Conservation (phyloP, 140 eudicot genomes). For the Flaveria floridana region DNA sequence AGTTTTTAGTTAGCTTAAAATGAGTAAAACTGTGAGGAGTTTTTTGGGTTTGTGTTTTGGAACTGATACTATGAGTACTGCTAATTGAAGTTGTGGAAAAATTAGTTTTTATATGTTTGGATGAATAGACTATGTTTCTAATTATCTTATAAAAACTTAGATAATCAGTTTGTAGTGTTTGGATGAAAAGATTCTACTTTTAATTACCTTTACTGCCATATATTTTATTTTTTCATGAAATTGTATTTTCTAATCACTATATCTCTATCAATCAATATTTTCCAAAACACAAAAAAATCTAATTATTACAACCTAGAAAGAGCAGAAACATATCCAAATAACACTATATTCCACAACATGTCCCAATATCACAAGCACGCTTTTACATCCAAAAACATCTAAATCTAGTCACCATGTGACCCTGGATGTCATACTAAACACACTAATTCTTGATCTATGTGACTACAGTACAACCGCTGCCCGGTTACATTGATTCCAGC, state of each 20-base stretch:
- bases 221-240: not conserved
- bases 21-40: not conserved
- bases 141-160: not conserved
- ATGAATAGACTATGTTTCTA: not conserved
- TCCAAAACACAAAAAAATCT: not conserved
- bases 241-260: not conserved
- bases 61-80: not conserved
- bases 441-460: constrained; percentile 21
- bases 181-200: not conserved
- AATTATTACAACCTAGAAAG: not conserved
- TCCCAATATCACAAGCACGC: not conserved
- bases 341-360: too few relatives aligned
- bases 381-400: not conserved
- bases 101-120: not conserved
- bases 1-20: not conserved
- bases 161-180: not conserved
- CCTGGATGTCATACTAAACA: not conserved
- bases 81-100: not conserved
- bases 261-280: not conserved
- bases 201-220: not conserved
- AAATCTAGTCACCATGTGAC: not conserved
- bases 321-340: not conserved
- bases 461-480: constrained; percentile 80
- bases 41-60: not conserved
- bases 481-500: constrained; percentile 87